Evolutionary conservation across 305 asterid genomes (phyloP).

Genomic region (Vinca major): DNA sequence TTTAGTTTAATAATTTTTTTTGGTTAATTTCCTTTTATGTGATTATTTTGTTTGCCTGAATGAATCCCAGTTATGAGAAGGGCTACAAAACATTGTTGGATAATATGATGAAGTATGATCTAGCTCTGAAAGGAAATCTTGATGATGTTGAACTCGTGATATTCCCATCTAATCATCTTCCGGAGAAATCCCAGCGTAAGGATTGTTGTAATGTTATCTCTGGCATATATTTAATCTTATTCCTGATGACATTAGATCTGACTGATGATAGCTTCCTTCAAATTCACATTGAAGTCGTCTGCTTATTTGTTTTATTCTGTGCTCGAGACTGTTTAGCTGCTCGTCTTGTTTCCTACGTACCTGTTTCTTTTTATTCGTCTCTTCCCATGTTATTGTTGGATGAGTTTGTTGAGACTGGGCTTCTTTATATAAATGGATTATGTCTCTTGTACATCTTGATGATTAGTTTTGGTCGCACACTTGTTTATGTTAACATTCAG

Average conservation of each 20-base stretch:
- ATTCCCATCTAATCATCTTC: conserved; percentile 79
- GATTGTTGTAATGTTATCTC: not conserved
- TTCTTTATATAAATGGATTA: not conserved
- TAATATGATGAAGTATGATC: conserved; percentile 65
- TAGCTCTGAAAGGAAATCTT: conserved; percentile 65
- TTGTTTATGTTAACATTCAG: not conserved
- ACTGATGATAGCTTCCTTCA: not conserved
- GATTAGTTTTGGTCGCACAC: not conserved
- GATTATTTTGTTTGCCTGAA: not conserved
- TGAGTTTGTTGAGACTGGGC: not conserved
- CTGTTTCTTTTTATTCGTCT: not conserved
- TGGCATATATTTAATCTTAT: not conserved
- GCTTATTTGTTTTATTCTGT: not conserved
- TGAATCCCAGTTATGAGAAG: conserved; percentile 50
- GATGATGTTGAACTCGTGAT: conserved; percentile 73
- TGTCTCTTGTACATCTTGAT: not conserved
- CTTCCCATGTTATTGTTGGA: not conserved
- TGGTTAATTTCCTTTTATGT: not conserved
- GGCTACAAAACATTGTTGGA: conserved; percentile 59
- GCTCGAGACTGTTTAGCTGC: not conserved
- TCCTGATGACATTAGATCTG: not conserved
- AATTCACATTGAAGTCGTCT: not conserved
- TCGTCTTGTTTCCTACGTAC: not conserved
- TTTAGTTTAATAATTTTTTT: not conserved
- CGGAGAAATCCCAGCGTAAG: conserved; percentile 66